phyloP scores from a whole-genome alignment of 176 grass and related monocot species.

The Areca catechu region DNA sequence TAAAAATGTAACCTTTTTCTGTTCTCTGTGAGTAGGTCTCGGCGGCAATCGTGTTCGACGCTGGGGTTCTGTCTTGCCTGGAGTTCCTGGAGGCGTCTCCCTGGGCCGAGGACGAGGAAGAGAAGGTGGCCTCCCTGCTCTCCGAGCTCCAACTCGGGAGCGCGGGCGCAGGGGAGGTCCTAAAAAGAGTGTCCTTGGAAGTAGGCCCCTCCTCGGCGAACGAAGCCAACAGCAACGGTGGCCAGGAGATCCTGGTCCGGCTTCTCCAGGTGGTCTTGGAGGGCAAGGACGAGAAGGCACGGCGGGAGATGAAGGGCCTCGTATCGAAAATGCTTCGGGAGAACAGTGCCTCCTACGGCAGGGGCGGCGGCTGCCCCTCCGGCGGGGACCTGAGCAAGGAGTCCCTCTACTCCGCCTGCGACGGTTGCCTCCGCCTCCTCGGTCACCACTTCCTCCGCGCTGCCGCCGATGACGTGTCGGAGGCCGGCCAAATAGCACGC shows the following conservation, averaged over 20 bases:
- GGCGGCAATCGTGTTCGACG: constrained; percentile 75
- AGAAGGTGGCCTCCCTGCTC: constrained; percentile 49
- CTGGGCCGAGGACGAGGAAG: constrained; percentile 3
- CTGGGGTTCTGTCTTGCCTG: constrained; percentile 51
- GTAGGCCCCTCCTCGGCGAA: constrained; percentile 29
- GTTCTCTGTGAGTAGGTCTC: constrained; percentile 39
- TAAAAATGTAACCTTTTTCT: constrained; percentile 11
- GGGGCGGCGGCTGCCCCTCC: constrained; percentile 19
- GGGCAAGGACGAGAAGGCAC: constrained; percentile 94
- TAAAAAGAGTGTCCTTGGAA: constrained; percentile 86
- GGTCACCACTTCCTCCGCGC: constrained; percentile 47
- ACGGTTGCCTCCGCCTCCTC: constrained; percentile 64
- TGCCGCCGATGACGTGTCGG: constrained; percentile 34
- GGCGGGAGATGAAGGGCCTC: constrained; percentile 93
- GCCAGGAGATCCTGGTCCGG: constrained; percentile 78
- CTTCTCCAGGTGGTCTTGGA: constrained; percentile 88
- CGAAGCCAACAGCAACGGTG: constrained; percentile 22
- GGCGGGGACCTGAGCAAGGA: constrained; percentile 78
- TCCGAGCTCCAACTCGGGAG: constrained; percentile 81
- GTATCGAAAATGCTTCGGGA: constrained; percentile 98
- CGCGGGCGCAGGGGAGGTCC: constrained; percentile 71
- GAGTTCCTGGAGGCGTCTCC: constrained; percentile 17
- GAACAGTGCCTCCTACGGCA: constrained; percentile 39
- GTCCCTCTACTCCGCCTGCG: constrained; percentile 76
- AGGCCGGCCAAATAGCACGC: constrained; percentile 56